These are phyloP conservation scores for Diutina mesorugosa DNA, from an alignment of 1,139 yeast species.

Conservation along the genomic window DNA sequence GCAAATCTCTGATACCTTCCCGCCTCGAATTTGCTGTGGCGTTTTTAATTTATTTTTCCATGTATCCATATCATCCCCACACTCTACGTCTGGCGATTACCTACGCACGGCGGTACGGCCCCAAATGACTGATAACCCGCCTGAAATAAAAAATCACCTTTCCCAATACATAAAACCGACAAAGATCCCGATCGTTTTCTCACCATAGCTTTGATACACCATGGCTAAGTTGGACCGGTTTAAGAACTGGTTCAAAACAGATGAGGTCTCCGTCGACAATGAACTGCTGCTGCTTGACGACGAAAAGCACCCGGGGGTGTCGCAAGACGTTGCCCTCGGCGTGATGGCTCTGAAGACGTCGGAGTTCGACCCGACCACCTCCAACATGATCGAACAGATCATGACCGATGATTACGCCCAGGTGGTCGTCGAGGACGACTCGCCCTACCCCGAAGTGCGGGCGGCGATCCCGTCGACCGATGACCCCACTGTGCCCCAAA, in stretches of 20 bases:
- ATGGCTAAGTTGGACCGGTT: not conserved
- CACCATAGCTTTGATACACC: not conserved
- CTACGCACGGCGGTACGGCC: not conserved
- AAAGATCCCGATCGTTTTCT: not conserved
- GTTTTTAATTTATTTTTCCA: not conserved
- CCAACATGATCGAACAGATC: conserved; percentile 7
- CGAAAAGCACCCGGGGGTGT: not conserved
- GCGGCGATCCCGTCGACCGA: conserved; percentile 56
- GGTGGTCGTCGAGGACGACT: conserved; percentile 34
- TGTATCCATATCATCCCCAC: not conserved
- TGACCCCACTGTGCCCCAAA: conserved; percentile 41
- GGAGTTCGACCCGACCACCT: conserved; percentile 8
- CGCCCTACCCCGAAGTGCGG: conserved; percentile 59
- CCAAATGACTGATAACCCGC: not conserved
- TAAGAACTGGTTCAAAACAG: not conserved
- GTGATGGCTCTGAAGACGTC: not conserved
- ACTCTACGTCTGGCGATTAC: not conserved
- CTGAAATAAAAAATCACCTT: not conserved
- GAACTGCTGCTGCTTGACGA: not conserved
- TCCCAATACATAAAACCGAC: not conserved
- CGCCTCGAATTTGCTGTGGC: not conserved
- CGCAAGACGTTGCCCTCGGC: not conserved
- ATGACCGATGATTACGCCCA: conserved; percentile 32
- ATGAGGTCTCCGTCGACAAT: not conserved
- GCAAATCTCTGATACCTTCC: not conserved